These are phyloP conservation scores for Niveomyces coronatus DNA, from an alignment of 2,329 filamentous ascomycete genomes.

Conservation along the genomic window DNA sequence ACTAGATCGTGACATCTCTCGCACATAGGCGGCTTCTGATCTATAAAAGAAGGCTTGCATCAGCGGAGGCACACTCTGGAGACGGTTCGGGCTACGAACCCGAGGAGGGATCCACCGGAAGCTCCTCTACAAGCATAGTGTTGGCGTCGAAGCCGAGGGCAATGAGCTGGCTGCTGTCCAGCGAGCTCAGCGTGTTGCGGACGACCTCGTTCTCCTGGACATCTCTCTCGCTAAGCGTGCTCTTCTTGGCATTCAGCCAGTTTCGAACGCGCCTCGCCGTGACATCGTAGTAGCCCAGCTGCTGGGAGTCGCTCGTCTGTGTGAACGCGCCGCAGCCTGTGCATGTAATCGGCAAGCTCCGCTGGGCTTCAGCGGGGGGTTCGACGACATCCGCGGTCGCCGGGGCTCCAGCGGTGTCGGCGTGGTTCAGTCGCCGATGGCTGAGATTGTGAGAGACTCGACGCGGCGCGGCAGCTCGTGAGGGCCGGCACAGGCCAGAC, in stretches of 20 bases:
- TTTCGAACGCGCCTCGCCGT: slow-evolving; percentile 39
- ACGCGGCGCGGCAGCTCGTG: background rate
- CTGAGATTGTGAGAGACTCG: slow-evolving; percentile 6
- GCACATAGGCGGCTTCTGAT: slow-evolving; percentile 52
- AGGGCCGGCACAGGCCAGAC: slow-evolving; percentile 17
- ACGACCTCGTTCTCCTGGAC: slow-evolving; percentile 36
- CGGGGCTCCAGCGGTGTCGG: slow-evolving; percentile 12
- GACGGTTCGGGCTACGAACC: slow-evolving; percentile 4
- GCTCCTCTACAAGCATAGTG: slow-evolving; percentile 23
- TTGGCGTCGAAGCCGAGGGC: slow-evolving; percentile 36
- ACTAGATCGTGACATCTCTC: slow-evolving; percentile 77
- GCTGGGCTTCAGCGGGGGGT: slow-evolving; percentile 1
- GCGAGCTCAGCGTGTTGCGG: slow-evolving; percentile 30
- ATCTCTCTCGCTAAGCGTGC: slow-evolving; percentile 11
- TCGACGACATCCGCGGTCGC: background rate
- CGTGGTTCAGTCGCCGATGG: slow-evolving; percentile 19
- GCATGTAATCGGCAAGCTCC: slow-evolving; percentile 45
- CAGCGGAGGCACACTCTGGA: slow-evolving; percentile 3
- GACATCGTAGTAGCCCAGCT: slow-evolving; percentile 47
- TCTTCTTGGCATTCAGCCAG: slow-evolving; percentile 26
- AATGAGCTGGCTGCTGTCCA: slow-evolving; percentile 32
- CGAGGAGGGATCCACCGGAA: background rate
- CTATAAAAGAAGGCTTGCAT: slow-evolving; percentile 9
- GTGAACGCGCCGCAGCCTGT: slow-evolving; percentile 55
- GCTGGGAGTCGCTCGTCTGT: slow-evolving; percentile 40